A percentile compares a stretch with the other conserved stretches of the same genome.
phyloP scores from a whole-genome alignment of 306 rosid species.

The Rosa rugosa region DNA sequence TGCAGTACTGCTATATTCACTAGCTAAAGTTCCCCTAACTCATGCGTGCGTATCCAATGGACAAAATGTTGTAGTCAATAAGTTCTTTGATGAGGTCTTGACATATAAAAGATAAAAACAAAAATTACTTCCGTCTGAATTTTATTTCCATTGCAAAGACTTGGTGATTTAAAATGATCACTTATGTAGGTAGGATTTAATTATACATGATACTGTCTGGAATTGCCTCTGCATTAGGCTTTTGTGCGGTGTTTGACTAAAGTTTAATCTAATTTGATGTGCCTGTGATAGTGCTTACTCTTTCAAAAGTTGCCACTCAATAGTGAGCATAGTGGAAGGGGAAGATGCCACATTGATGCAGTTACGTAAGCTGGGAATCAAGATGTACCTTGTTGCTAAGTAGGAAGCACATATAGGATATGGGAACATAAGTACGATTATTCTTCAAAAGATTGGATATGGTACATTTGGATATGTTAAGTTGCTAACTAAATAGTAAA shows the following conservation, averaged over 20 bases:
- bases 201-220: background rate
- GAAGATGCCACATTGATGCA: background rate
- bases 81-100: background rate
- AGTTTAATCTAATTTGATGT: background rate
- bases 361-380: background rate
- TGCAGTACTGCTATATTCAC: background rate
- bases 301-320: background rate
- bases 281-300: background rate
- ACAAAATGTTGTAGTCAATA: background rate
- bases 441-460: background rate
- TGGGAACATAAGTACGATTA: too few species aligned
- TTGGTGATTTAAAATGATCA: background rate
- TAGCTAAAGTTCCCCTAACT: background rate
- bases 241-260: background rate
- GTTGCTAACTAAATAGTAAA: background rate
- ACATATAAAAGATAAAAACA: background rate
- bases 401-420: background rate
- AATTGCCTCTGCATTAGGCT: background rate
- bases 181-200: background rate
- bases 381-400: background rate
- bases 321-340: background rate
- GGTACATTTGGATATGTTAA: background rate
- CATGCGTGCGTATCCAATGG: background rate
- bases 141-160: background rate
- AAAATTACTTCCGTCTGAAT: background rate